Conservation (phyloP, 164 flowering plant species). For the Magnolia officinalis region DNA sequence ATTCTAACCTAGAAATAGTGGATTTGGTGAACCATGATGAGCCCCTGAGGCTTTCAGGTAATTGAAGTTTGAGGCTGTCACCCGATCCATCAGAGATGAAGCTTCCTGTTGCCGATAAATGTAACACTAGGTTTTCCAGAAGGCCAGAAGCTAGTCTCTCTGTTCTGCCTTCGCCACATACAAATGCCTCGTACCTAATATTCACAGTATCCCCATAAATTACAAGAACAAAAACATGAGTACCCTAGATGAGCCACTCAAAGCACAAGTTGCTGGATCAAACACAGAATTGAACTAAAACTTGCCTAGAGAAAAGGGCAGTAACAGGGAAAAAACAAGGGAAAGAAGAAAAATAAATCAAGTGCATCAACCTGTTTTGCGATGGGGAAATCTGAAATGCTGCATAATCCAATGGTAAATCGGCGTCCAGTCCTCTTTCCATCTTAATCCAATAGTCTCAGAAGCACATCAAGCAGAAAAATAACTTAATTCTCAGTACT, state of each 20-base stretch:
- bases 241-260: background rate
- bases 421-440: slow-evolving; percentile 40
- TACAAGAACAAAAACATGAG: background rate
- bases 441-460: slow-evolving; percentile 21
- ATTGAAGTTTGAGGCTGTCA: slow-evolving; percentile 45
- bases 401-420: slow-evolving; percentile 45
- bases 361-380: slow-evolving; percentile 43
- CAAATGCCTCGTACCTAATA: slow-evolving; percentile 64
- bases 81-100: slow-evolving; percentile 31
- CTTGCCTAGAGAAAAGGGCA: background rate
- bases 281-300: background rate
- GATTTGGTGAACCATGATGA: slow-evolving; percentile 75
- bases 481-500: too few relatives aligned
- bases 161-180: slow-evolving; percentile 29
- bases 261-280: background rate
- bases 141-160: slow-evolving; percentile 56
- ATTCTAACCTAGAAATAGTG: slow-evolving; percentile 58
- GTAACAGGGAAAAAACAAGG: background rate
- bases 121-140: slow-evolving; percentile 48
- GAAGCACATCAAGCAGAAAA: slow-evolving; percentile 13
- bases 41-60: slow-evolving; percentile 34
- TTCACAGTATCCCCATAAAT: background rate
- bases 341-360: background rate
- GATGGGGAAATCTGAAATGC: slow-evolving; percentile 43
- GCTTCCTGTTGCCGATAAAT: slow-evolving; percentile 41